Evolutionary conservation across 371 early-diverging fungal genomes (phyloP).

Genomic region (Mortierella sp.): DNA sequence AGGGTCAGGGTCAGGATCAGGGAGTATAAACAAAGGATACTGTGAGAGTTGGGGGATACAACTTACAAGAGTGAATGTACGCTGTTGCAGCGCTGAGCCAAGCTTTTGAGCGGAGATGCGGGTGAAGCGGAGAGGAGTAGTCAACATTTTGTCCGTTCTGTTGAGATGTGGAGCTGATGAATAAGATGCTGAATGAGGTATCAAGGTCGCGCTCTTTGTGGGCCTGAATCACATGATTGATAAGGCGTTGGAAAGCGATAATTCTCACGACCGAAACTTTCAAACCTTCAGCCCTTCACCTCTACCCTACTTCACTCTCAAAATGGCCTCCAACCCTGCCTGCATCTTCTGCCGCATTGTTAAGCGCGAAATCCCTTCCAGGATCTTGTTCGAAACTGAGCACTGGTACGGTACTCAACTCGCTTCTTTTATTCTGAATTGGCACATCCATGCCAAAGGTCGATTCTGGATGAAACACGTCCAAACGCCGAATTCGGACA

Average conservation of each 20-base stretch:
- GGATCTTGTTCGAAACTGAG: slow-evolving; percentile 86
- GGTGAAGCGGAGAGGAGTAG: slow-evolving; percentile 9
- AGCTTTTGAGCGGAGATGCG: slow-evolving; percentile 1
- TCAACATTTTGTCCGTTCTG: neutral
- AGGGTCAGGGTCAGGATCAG: neutral
- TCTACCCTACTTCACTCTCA: neutral
- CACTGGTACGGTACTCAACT: slow-evolving; percentile 59
- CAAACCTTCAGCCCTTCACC: neutral
- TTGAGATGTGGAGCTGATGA: neutral
- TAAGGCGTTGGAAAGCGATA: too few species aligned
- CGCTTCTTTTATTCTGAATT: too few species aligned
- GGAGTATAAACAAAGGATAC: neutral
- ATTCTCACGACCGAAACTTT: neutral
- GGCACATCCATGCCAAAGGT: too few species aligned
- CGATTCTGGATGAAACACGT: too few species aligned
- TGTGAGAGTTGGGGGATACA: neutral
- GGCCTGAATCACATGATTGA: too few species aligned
- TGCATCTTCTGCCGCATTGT: slow-evolving; percentile 96
- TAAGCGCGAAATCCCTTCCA: slow-evolving; percentile 87
- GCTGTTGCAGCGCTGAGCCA: slow-evolving; percentile 17
- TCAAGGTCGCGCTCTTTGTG: neutral
- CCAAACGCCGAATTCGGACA: too few species aligned
- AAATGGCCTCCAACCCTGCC: slow-evolving; percentile 55
- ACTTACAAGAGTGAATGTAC: slow-evolving; percentile 24
- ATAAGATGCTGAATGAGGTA: neutral